Percentiles rank a stretch among this genome's conserved stretches.
These are phyloP conservation scores for Salisapilia sapeloensis DNA, from an alignment of 352 stramenopile genomes.

Conservation along the genomic window DNA sequence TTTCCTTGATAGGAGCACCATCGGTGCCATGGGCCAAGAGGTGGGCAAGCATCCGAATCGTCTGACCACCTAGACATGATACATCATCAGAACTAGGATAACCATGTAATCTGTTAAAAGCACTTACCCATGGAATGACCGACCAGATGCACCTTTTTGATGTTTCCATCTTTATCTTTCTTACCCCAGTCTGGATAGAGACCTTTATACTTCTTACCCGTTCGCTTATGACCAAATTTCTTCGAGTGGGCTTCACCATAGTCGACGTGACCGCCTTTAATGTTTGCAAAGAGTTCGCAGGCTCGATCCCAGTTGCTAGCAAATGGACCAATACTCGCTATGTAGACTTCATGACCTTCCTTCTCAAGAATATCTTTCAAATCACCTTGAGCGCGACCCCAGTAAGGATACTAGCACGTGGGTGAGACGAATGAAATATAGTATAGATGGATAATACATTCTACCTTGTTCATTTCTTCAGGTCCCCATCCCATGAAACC, in stretches of 20 bases:
- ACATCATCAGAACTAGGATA: too few relatives aligned
- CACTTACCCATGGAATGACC: conserved; percentile 21
- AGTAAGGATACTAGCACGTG: conserved; percentile 8
- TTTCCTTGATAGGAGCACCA: conserved; percentile 8
- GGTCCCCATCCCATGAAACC: conserved; percentile 17
- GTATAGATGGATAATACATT: too few relatives aligned
- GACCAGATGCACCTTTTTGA: conserved; percentile 23
- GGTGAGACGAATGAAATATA: too few relatives aligned
- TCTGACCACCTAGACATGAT: too few relatives aligned
- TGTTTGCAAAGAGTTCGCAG: conserved; percentile 26
- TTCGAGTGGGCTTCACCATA: conserved; percentile 17
- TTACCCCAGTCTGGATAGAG: conserved; percentile 20
- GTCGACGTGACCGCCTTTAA: conserved; percentile 21
- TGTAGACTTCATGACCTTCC: conserved; percentile 12
- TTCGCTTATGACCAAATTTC: conserved; percentile 9
- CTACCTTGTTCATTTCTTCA: conserved; percentile 8
- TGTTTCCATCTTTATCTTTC: conserved; percentile 9
- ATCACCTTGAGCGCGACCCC: conserved; percentile 14
- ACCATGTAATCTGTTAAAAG: too few relatives aligned
- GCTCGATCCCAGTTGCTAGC: conserved; percentile 26
- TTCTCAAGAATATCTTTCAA: conserved; percentile 9
- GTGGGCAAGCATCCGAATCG: conserved; percentile 18
- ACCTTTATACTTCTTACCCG: conserved; percentile 10
- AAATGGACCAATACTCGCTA: conserved; percentile 11
- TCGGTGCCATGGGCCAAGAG: conserved; percentile 14